Base-by-base conservation (phyloP, 768 basidiomycete genomes). In the Gloeophyllum trabeum region DNA sequence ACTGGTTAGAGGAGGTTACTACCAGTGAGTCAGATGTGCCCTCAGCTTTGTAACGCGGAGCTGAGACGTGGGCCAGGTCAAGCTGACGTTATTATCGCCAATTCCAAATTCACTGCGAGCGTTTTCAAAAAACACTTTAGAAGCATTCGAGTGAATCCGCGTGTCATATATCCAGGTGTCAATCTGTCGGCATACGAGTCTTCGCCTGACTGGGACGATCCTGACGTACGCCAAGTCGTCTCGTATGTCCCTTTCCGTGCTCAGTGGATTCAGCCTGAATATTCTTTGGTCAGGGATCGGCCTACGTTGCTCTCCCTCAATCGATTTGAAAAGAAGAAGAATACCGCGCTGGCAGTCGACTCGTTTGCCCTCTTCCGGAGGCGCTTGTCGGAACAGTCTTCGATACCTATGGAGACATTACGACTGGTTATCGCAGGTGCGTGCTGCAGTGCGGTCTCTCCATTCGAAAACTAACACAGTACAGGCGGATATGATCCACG, bases 281-380 rank as follows among this genome's bases (percentile, higher is more conserved):
- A 4, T 42, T 20, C 7, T 26, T 28, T 12, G 46, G 24, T 23
- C 49, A 81, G 79, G 34, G 58, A 73, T 24, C 68, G 70, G 3
- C 87, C 84, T 1, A 91, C 88, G 0, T 60, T 98, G 3, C 54
- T 97, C 1, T 89, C 93, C 4, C 64, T 98, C 25, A 98, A 99
- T 57, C 83, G 94, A 2, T 98, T 94, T 54, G 96, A 99, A 61
- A 76, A 71, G 53, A 98, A 98, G 69, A 99, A 99, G 64, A 94
- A 98, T 50, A 71, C 71, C 1, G 73, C 73, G 1, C 68, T 99
- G 2, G 96, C 93, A 0, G 66, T 98, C 4, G 62, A 78, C 34
- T 66, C 93, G 0, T 97, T 92, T 52, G 78, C 84, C 1, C 58
- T 63, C 10, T 57, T 89, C 26, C 61, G 62, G 32, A 59, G 57